A percentile compares a stretch with the other conserved stretches of the same genome.
phyloP scores from a whole-genome alignment of 164 flowering plant genomes.

The Buxus sempervirens region DNA sequence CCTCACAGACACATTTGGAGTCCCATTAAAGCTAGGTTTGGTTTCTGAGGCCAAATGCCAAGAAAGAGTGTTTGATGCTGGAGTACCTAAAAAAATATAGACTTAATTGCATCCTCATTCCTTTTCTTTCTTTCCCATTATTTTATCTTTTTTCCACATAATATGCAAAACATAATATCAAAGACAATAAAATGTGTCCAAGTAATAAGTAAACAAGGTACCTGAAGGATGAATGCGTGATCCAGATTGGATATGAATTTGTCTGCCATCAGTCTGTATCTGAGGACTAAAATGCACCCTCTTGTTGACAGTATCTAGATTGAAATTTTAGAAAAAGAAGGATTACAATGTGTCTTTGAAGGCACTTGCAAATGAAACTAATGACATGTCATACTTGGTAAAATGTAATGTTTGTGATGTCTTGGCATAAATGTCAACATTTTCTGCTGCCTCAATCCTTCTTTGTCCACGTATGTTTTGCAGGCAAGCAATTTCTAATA shows the following conservation, averaged over 20 bases:
- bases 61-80: slow-evolving; percentile 75
- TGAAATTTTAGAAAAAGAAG: slow-evolving; percentile 4
- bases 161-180: neutral
- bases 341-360: neutral
- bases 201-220: too few relatives aligned
- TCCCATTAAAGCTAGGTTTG: slow-evolving; percentile 53
- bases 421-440: slow-evolving; percentile 66
- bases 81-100: slow-evolving; percentile 42
- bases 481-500: slow-evolving; percentile 75
- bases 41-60: slow-evolving; percentile 94
- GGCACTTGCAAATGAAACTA: neutral
- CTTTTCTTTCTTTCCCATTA: too few relatives aligned
- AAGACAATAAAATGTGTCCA: neutral
- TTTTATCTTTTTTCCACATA: neutral
- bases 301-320: slow-evolving; percentile 67
- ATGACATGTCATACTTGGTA: slow-evolving; percentile 63
- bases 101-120: neutral
- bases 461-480: slow-evolving; percentile 69
- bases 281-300: slow-evolving; percentile 80
- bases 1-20: slow-evolving; percentile 33
- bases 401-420: slow-evolving; percentile 88
- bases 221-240: slow-evolving; percentile 67
- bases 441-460: slow-evolving; percentile 87
- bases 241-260: slow-evolving; percentile 47
- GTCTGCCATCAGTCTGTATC: slow-evolving; percentile 47